These are phyloP conservation scores for Sporothrix globosa DNA, from an alignment of 2,329 filamentous ascomycete species.

Conservation along the genomic window DNA sequence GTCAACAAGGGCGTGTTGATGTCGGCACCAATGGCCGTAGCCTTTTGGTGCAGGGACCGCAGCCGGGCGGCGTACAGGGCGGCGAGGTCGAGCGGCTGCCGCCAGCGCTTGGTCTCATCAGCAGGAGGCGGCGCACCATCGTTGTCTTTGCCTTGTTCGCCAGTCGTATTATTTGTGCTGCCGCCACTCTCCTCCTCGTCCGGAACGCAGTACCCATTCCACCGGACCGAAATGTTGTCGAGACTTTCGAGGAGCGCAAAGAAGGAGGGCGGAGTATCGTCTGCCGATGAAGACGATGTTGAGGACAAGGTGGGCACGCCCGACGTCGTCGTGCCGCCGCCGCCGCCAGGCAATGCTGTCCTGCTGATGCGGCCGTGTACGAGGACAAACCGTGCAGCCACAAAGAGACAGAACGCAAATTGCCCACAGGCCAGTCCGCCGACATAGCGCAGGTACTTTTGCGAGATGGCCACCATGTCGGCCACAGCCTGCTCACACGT, in stretches of 20 bases:
- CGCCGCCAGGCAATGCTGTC: slow-evolving; percentile 39
- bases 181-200: slow-evolving; percentile 9
- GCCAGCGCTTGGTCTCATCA: background rate
- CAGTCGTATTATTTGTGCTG: background rate
- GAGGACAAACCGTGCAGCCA: slow-evolving; percentile 48
- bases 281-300: slow-evolving; percentile 41
- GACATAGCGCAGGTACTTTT: slow-evolving; percentile 50
- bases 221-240: slow-evolving; percentile 27
- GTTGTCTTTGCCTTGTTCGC: background rate
- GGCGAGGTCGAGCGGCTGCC: slow-evolving; percentile 9
- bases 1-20: background rate
- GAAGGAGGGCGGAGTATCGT: slow-evolving; percentile 37
- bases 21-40: background rate
- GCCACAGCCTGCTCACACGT: slow-evolving; percentile 52
- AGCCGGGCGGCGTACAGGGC: slow-evolving; percentile 24
- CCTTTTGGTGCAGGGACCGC: slow-evolving; percentile 15
- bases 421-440: slow-evolving; percentile 43
- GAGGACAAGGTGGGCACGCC: slow-evolving; percentile 10
- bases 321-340: background rate
- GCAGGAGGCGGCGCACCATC: background rate
- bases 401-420: slow-evolving; percentile 52
- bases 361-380: slow-evolving; percentile 40
- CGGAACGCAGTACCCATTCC: slow-evolving; percentile 24
- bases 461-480: slow-evolving; percentile 51
- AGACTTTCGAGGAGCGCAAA: slow-evolving; percentile 26